Base-by-base conservation (phyloP, 345 rosid genomes). In the Reutealis trisperma region DNA sequence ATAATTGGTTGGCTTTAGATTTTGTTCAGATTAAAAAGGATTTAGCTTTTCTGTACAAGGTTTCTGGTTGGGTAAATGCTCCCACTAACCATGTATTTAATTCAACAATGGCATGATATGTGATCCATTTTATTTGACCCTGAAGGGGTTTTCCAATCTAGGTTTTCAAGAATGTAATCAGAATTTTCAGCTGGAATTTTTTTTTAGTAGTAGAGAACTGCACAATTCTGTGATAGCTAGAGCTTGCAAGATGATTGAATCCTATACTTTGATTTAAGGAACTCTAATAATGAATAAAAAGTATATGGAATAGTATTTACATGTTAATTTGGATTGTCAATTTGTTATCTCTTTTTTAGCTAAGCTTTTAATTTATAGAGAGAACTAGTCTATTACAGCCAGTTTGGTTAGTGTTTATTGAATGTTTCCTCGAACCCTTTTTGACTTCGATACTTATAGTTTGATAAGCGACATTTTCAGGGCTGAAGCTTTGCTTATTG, bases 381-480 rank as follows among this genome's bases (percentile, higher is more conserved):
- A 6, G 30, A 63, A 30, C 67, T 14, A 18, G 6, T 54, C n/a
- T 54, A 15, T 54, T 54, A 54, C 8, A 19, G 59, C 10, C 59
- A 68, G 66, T 70, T 74, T 77, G 75, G 42, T 37, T 76, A 70
- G 54, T 76, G 59, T 74, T 34, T 18, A 13, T 41, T 21, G 45
- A 52, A 75, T 52, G 9, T 24, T 51, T 34, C 37, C 22, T 34
- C 45, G 14, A 63, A 37, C 22, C 21, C 69, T 30, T 63, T 71
- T 71, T 15, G 37, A 24, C 6, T 71, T 16, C 11, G 6, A 14
- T 32, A 34, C 45, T 54, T 55, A 24, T 22, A 18, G 58, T 51
- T 70, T 30, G 1, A 19, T 32, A 0, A 11, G 4, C 13, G 63
- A 51, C 14, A 68, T 18, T 67, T 67, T 67, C 79, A 67, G 79